These are phyloP conservation scores for Marchantia polymorpha DNA, from an alignment of 225 moss, liverwort and hornwort genomes.

Conservation along the genomic window DNA sequence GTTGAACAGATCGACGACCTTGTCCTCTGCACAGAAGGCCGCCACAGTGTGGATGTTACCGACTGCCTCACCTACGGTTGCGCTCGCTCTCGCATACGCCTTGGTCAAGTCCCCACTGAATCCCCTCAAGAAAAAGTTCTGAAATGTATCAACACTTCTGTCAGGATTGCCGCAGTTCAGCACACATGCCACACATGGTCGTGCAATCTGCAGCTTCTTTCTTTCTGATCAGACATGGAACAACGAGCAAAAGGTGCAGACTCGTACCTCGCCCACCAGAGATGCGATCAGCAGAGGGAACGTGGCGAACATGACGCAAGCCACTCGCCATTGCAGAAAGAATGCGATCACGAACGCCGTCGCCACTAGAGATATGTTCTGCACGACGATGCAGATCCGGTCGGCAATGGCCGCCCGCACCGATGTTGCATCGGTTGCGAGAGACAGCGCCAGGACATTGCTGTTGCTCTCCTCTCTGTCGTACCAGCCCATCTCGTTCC, in stretches of 20 bases:
- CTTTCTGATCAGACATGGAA: too few species aligned
- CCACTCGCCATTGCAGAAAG: conserved; percentile 84
- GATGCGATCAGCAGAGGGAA: conserved; percentile 90
- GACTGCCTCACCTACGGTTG: conserved; percentile 32
- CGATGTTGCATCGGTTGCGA: conserved; percentile 76
- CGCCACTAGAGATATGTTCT: conserved; percentile 73
- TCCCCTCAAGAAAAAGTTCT: conserved; percentile 30
- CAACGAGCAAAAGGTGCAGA: background rate
- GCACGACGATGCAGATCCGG: conserved; percentile 81
- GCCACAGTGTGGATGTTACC: conserved; percentile 40
- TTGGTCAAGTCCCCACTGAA: conserved; percentile 30
- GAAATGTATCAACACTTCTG: background rate
- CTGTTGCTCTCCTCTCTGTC: conserved; percentile 91
- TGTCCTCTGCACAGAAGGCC: conserved; percentile 33
- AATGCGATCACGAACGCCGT: conserved; percentile 85
- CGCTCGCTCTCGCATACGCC: conserved; percentile 30
- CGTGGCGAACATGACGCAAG: conserved; percentile 77
- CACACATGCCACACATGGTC: too few species aligned
- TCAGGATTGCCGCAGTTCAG: too few species aligned
- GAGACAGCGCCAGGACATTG: conserved; percentile 64
- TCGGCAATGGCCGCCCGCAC: conserved; percentile 88
- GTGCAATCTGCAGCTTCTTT: too few species aligned
- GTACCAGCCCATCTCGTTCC: conserved; percentile 96
- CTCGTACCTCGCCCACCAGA: conserved; percentile 69
- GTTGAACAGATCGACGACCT: conserved; percentile 50